phyloP scores from a whole-genome alignment of 1,284 basidiomycete species.

The Kwoniella shivajii region DNA sequence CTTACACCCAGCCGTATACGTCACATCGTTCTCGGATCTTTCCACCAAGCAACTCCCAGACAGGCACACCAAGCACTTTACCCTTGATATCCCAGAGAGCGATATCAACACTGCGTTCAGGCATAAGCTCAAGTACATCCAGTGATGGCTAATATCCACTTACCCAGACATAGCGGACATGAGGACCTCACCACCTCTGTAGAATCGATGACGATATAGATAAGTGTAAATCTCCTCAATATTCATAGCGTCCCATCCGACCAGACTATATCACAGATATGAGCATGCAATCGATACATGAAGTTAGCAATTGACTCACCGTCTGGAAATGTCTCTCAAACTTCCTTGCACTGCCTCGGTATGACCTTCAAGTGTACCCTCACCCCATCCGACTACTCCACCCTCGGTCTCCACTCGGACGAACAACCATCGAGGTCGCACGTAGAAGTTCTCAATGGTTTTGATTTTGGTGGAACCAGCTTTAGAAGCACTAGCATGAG shows the following conservation, averaged over 20 bases:
- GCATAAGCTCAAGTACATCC: slow-evolving; percentile 51
- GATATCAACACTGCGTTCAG: slow-evolving; percentile 18
- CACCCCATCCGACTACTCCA: slow-evolving; percentile 68
- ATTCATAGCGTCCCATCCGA: slow-evolving; percentile 67
- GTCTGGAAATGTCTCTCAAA: slow-evolving; percentile 63
- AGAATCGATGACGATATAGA: slow-evolving; percentile 68
- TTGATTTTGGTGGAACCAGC: slow-evolving; percentile 38
- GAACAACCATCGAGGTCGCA: slow-evolving; percentile 75
- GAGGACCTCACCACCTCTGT: slow-evolving; percentile 69
- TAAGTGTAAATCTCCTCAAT: slow-evolving; percentile 64
- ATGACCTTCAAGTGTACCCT: slow-evolving; percentile 57
- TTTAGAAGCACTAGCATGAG: slow-evolving; percentile 26
- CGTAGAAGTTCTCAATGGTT: slow-evolving; percentile 61
- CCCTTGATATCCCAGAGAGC: slow-evolving; percentile 70
- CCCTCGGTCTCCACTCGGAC: slow-evolving; percentile 70
- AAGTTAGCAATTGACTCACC: slow-evolving; percentile 48
- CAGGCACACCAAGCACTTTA: slow-evolving; percentile 71
- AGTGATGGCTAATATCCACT: slow-evolving; percentile 54
- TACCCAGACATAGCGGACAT: slow-evolving; percentile 59
- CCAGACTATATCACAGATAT: slow-evolving; percentile 24
- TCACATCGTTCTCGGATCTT: slow-evolving; percentile 59
- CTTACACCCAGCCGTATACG: slow-evolving; percentile 53
- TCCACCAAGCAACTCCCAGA: slow-evolving; percentile 74
- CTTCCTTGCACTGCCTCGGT: slow-evolving; percentile 77
- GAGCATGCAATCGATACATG: not conserved